These are phyloP conservation scores for Ulota crispa DNA, from an alignment of 225 moss, liverwort and hornwort genomes.

Conservation along the genomic window DNA sequence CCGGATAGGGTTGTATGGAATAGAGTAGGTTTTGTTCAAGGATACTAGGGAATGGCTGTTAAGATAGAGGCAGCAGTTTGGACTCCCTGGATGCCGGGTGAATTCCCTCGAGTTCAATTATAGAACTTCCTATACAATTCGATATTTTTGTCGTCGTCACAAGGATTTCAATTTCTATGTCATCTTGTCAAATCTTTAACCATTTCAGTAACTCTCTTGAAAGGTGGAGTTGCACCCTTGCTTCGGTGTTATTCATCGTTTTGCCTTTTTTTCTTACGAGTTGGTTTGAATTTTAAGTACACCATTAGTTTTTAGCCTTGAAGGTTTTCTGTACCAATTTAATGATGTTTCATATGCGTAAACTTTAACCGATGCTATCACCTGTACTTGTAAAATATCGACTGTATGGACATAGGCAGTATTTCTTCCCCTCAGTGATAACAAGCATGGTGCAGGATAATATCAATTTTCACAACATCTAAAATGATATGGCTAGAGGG, in stretches of 20 bases:
- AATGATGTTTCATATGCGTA: no score
- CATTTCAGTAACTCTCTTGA: neutral
- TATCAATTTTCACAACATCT: no score
- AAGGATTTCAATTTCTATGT: neutral
- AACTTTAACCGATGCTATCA: no score
- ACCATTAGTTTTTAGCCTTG: neutral
- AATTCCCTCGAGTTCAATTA: constrained; percentile 3
- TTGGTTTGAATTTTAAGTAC: no score
- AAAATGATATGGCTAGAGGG: fast-evolving
- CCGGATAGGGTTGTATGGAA: constrained; percentile 5
- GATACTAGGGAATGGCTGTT: neutral
- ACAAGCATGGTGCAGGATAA: no score
- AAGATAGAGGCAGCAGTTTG: neutral
- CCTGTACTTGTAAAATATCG: no score
- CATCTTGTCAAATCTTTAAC: no score
- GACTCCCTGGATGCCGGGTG: constrained; percentile 11
- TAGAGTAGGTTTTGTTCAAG: constrained; percentile 8
- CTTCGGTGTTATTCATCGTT: neutral
- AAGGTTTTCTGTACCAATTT: neutral
- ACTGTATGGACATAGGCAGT: no score
- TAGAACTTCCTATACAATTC: constrained; percentile 14
- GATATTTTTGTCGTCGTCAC: constrained; percentile 16
- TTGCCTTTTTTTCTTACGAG: neutral
- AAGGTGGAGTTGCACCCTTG: no score
- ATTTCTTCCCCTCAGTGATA: no score